Percentiles rank a stretch among this genome's conserved stretches.
phyloP scores from a whole-genome alignment of 331 rosid species.

The Acacia pycnantha region DNA sequence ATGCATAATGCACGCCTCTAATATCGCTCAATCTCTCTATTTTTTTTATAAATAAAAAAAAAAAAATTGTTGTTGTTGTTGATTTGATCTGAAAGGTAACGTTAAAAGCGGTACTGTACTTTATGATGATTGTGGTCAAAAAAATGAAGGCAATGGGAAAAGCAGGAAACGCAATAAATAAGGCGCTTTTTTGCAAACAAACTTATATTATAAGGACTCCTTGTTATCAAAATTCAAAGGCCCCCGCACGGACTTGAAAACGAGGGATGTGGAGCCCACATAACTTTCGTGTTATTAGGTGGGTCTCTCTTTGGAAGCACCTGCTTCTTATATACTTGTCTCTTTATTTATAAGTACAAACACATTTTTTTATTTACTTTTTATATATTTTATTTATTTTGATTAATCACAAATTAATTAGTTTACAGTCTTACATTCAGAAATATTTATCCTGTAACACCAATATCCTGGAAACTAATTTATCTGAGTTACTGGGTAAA shows the following conservation, averaged over 20 bases:
- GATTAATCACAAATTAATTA: no score
- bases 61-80: no score
- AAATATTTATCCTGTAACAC: no score
- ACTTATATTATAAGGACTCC: conserved; percentile 11
- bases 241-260: not conserved
- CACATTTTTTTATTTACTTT: no score
- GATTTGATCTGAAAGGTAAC: not conserved
- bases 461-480: no score
- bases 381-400: no score
- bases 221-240: not conserved
- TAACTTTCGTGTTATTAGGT: not conserved
- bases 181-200: not conserved
- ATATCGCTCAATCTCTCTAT: not conserved
- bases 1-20: not conserved
- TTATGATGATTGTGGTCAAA: not conserved
- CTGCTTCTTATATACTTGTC: no score
- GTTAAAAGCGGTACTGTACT: not conserved
- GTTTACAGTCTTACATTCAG: no score
- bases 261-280: not conserved
- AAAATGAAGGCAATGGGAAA: not conserved
- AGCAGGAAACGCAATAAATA: not conserved
- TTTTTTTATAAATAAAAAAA: no score
- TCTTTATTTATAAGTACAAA: no score
- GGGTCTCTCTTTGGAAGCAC: no score
- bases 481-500: no score